A percentile compares a stretch with the other conserved stretches of the same genome.
Conservation (phyloP, 169 alveolate species). For the Plasmodium gonderi region DNA sequence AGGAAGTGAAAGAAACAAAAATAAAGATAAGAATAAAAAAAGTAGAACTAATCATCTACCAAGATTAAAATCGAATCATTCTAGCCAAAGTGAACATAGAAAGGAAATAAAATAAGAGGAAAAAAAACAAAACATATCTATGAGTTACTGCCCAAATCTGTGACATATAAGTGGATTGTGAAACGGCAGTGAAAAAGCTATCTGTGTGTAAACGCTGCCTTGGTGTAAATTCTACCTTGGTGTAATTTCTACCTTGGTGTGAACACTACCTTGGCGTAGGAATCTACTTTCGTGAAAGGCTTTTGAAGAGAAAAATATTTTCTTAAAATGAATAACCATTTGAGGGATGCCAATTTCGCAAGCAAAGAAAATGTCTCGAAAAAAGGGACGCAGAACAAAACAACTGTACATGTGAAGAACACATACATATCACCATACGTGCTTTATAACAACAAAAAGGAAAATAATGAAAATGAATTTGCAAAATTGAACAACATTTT, state of each 20-base stretch:
- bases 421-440: slow-evolving; percentile 72
- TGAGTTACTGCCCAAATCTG: background rate
- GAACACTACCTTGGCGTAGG: background rate
- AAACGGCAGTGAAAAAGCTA: no score
- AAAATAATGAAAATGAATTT: slow-evolving; percentile 2
- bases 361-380: background rate
- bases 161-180: background rate
- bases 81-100: background rate
- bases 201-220: no score
- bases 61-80: background rate
- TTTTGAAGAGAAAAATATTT: background rate
- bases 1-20: background rate
- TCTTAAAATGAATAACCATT: background rate
- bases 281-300: no score
- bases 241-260: background rate
- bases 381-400: background rate
- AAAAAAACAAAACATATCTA: background rate
- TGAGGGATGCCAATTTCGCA: background rate
- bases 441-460: slow-evolving; percentile 39
- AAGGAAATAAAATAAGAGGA: background rate
- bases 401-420: slow-evolving; percentile 58
- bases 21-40: background rate
- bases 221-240: background rate
- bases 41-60: background rate
- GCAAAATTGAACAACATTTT: slow-evolving; percentile 23